phyloP scores from a whole-genome alignment of 2,329 filamentous ascomycete species.

The Aureobasidium sp. region DNA sequence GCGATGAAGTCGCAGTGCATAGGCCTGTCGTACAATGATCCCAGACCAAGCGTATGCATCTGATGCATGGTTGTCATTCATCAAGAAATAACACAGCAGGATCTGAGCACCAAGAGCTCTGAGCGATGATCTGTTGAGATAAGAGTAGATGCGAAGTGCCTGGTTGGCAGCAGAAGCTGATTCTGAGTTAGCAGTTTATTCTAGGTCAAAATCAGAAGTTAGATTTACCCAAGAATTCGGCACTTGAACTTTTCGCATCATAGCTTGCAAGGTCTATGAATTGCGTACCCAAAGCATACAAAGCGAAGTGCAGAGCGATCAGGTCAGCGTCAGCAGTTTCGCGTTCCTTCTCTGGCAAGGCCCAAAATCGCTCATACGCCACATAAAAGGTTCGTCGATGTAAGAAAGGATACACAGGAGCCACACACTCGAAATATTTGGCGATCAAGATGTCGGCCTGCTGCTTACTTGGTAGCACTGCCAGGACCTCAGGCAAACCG shows the following conservation, averaged over 20 bases:
- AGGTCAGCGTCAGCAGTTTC: conserved; percentile 59
- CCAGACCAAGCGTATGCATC: conserved; percentile 79
- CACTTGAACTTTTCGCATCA: conserved; percentile 63
- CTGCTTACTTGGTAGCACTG: conserved; percentile 65
- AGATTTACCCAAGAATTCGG: conserved; percentile 61
- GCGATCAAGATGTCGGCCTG: conserved; percentile 63
- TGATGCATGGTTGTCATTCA: conserved; percentile 78
- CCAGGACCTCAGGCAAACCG: conserved; percentile 66
- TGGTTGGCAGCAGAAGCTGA: conserved; percentile 64
- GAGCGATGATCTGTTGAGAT: conserved; percentile 66
- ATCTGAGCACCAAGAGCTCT: conserved; percentile 74
- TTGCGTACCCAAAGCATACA: conserved; percentile 71
- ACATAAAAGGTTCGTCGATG: conserved; percentile 68
- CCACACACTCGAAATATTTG: conserved; percentile 55
- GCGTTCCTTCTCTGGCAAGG: conserved; percentile 51
- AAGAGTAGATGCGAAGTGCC: conserved; percentile 66
- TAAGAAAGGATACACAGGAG: conserved; percentile 75
- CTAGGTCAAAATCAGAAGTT: not conserved
- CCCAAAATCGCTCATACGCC: conserved; percentile 75
- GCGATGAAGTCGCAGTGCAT: conserved; percentile 73
- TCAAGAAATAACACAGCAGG: conserved; percentile 73
- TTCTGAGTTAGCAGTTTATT: not conserved
- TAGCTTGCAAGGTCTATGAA: conserved; percentile 57
- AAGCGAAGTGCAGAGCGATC: conserved; percentile 66
- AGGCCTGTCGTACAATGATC: conserved; percentile 68